These are phyloP conservation scores for Penicillium fimorum DNA, from an alignment of 495 filamentous ascomycete genomes.

Conservation along the genomic window DNA sequence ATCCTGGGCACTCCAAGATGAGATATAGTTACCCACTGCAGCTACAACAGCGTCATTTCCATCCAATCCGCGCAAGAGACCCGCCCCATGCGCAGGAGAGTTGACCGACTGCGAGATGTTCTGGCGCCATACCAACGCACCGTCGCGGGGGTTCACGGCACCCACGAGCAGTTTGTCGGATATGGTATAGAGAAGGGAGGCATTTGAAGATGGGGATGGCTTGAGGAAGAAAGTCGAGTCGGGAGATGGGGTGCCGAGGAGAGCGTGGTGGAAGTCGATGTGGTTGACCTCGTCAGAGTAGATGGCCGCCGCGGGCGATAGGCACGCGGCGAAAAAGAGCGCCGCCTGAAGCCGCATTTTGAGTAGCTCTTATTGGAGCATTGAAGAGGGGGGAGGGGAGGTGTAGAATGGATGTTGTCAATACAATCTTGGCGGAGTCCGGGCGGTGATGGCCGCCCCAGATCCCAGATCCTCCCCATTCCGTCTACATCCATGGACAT, in stretches of 20 bases:
- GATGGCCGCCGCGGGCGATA: constrained; percentile 57
- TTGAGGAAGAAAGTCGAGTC: constrained; percentile 93
- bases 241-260: constrained; percentile 76
- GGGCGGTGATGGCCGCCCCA: constrained; percentile 18
- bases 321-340: constrained; percentile 42
- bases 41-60: constrained; percentile 71
- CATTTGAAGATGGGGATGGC: constrained; percentile 74
- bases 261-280: constrained; percentile 88
- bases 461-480: background rate
- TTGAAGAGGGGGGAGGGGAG: constrained; percentile 24
- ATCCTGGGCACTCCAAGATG: constrained; percentile 80
- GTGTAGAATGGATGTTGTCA: constrained; percentile 11
- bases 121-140: constrained; percentile 84
- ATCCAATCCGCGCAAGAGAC: constrained; percentile 68
- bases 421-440: constrained; percentile 17
- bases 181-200: constrained; percentile 87
- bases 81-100: constrained; percentile 33
- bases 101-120: constrained; percentile 46
- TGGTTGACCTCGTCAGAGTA: constrained; percentile 88
- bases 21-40: constrained; percentile 63
- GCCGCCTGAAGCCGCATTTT: constrained; percentile 50
- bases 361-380: constrained; percentile 29
- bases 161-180: constrained; percentile 78
- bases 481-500: background rate
- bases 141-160: constrained; percentile 85